These are phyloP conservation scores for Magnaporthiopsis rhizophila DNA, from an alignment of 2,329 filamentous ascomycete genomes.

Conservation along the genomic window DNA sequence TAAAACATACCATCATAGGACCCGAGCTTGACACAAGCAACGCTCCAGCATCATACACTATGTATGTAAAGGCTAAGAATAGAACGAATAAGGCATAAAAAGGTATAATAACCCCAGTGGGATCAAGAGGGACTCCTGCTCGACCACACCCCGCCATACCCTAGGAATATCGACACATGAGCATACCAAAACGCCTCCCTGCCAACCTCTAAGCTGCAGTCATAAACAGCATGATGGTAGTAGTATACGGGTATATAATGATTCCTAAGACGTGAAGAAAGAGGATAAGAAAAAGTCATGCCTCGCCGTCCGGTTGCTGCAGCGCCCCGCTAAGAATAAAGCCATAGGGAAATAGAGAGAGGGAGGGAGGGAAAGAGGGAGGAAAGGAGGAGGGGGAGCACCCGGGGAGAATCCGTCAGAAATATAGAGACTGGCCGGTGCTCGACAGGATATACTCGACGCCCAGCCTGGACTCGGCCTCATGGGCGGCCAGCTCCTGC, in stretches of 20 bases:
- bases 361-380: not conserved
- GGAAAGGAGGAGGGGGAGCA: not conserved
- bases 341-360: not conserved
- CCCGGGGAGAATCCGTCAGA: slow-evolving; percentile 25
- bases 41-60: not conserved
- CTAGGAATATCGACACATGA: no score
- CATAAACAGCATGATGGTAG: not conserved
- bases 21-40: not conserved
- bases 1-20: no score
- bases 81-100: not conserved
- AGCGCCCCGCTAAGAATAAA: not conserved
- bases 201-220: no score
- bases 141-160: no score
- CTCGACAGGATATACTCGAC: slow-evolving; percentile 71
- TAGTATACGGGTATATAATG: not conserved
- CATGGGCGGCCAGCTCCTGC: slow-evolving; percentile 58
- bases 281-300: not conserved
- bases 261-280: not conserved
- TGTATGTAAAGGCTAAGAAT: not conserved
- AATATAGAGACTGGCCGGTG: slow-evolving; percentile 51
- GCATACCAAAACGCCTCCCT: no score
- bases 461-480: slow-evolving; percentile 58
- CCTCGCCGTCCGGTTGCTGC: not conserved
- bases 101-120: no score
- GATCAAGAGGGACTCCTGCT: no score